Evolutionary conservation across 208 protist species (phyloP).

Genomic region (Kentomonas sorsogonicus): DNA sequence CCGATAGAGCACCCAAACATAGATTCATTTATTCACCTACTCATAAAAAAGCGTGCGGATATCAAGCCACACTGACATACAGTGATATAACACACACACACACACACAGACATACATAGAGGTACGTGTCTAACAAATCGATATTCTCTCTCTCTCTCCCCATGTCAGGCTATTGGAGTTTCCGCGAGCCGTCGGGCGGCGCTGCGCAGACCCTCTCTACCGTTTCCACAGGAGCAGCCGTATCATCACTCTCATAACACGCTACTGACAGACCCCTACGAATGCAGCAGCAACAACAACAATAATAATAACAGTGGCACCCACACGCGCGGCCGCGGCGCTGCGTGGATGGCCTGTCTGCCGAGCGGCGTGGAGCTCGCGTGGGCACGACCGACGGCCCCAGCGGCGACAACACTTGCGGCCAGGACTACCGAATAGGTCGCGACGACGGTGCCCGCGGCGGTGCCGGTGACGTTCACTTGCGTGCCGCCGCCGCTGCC

Average conservation of each 20-base stretch:
- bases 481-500: not conserved
- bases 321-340: not conserved
- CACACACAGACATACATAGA: too few relatives aligned
- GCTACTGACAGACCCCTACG: too few relatives aligned
- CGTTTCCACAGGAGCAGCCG: not conserved
- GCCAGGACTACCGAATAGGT: too few relatives aligned
- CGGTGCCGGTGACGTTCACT: not conserved
- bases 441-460: not conserved
- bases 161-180: conserved; percentile 75
- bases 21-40: too few relatives aligned
- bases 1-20: too few relatives aligned
- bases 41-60: too few relatives aligned
- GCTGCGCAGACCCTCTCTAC: not conserved
- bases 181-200: conserved; percentile 32
- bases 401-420: not conserved
- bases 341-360: not conserved
- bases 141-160: conserved; percentile 6
- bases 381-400: not conserved
- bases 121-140: not conserved
- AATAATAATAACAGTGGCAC: not conserved
- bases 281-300: not conserved
- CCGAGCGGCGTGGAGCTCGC: not conserved
- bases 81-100: too few relatives aligned
- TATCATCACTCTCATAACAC: too few relatives aligned
- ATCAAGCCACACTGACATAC: too few relatives aligned